These are phyloP conservation scores for Taphrina confusa DNA, from an alignment of 1,139 yeast genomes.

Conservation along the genomic window DNA sequence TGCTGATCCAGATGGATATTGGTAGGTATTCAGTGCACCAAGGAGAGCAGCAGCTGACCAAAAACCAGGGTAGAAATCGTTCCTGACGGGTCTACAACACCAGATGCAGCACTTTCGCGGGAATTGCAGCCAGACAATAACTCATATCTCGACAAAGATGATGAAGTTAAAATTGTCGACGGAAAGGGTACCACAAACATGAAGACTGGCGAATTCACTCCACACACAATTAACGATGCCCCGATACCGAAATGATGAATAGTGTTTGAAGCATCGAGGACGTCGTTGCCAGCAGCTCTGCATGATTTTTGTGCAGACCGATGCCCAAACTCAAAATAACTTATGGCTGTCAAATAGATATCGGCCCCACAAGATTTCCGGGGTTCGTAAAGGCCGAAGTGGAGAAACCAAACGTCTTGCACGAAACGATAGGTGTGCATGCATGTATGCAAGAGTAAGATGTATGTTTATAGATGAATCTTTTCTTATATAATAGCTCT, in stretches of 20 bases:
- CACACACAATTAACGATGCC: conserved; percentile 9
- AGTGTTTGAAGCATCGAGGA: too few relatives aligned
- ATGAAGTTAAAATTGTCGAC: conserved; percentile 18
- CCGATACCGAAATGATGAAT: neutral
- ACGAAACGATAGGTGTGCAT: too few relatives aligned
- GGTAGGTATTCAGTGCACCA: neutral
- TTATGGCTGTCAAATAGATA: too few relatives aligned
- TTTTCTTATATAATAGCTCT: too few relatives aligned
- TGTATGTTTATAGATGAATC: too few relatives aligned
- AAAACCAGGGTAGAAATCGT: conserved; percentile 21
- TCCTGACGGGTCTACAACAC: conserved; percentile 27
- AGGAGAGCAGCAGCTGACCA: neutral
- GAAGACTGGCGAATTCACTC: conserved; percentile 23
- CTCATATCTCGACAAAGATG: conserved; percentile 21
- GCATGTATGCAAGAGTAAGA: too few relatives aligned
- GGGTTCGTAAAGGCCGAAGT: too few relatives aligned
- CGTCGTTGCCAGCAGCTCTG: too few relatives aligned
- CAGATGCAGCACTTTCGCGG: conserved; percentile 23
- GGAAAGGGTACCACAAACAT: conserved; percentile 20
- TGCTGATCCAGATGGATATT: conserved; percentile 27
- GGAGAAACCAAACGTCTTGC: too few relatives aligned
- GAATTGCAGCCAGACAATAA: conserved; percentile 22
- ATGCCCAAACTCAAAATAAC: too few relatives aligned
- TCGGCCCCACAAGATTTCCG: too few relatives aligned
- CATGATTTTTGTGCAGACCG: too few relatives aligned